Evolutionary conservation across 305 asterid species (phyloP).

Genomic region (Fraxinus velutina): DNA sequence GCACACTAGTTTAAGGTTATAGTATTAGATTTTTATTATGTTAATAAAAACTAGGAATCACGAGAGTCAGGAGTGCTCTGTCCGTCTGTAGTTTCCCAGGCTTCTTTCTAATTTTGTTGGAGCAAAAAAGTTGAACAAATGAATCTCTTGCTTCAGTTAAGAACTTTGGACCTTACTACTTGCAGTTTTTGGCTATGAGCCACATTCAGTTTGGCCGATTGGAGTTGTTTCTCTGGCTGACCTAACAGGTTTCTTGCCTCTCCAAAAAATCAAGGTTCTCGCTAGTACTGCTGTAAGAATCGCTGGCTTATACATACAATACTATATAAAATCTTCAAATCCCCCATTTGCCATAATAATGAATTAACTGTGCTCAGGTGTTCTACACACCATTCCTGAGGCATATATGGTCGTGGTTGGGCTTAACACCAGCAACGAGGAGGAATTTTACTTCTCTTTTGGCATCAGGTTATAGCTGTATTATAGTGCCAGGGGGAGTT

Average conservation of each 20-base stretch:
- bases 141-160: neutral
- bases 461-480: slow-evolving; percentile 78
- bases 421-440: slow-evolving; percentile 78
- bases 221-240: slow-evolving; percentile 83
- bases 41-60: slow-evolving; percentile 9
- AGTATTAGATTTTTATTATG: neutral
- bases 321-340: neutral
- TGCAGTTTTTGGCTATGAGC: slow-evolving; percentile 92
- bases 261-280: slow-evolving; percentile 74
- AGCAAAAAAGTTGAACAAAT: slow-evolving; percentile 1
- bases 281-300: slow-evolving; percentile 88
- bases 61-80: neutral
- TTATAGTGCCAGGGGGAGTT: slow-evolving; percentile 91
- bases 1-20: neutral
- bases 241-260: slow-evolving; percentile 79
- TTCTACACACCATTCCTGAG: slow-evolving; percentile 88
- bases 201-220: slow-evolving; percentile 97
- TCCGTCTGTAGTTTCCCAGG: slow-evolving; percentile 4
- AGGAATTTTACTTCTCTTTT: slow-evolving; percentile 59
- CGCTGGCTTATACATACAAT: slow-evolving; percentile 12
- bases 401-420: slow-evolving; percentile 96
- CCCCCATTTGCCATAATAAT: slow-evolving; percentile 11
- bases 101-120: slow-evolving; percentile 17
- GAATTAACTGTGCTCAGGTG: slow-evolving; percentile 46
- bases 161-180: slow-evolving; percentile 16